Base-by-base conservation (phyloP, 306 rosid species). In the Cucurbita moschata region DNA sequence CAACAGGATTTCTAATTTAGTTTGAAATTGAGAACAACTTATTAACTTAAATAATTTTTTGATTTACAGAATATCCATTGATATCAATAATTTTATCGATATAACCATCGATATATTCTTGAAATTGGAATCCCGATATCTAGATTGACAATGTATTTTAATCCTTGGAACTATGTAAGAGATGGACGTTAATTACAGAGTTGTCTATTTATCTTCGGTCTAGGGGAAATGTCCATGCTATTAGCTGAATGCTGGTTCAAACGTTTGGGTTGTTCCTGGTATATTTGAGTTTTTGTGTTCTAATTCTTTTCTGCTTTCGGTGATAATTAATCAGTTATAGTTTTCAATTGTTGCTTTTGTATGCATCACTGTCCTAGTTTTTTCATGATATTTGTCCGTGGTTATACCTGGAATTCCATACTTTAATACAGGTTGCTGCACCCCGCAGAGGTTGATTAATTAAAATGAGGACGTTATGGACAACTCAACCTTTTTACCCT, bases 381-480 rank as follows among this genome's bases (percentile, higher is more conserved):
- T 69, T 69, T 26, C 58, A 69, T 69, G 46, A 40, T 21, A 55
- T 57, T 23, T 46, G 12, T 55, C 18, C 67, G 42, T 42, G 67
- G 66, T 61, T 55, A 42, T 77, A 82, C 83, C 80, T 75, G 79
- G 92, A 79, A 82, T 85, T 83, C 87, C 84, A 85, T 83, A 85
- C 76, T 82, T 84, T 75, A 79, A 83, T 84, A 88, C 88, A 77
- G 85, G 96, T 82, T 87, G 88, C 88, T 75, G 96, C 81, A 82
- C 87, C 80, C 79, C 72, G 71, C 81, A 69, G 67, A 77, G 76
- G 89, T 88, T 73, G 79, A 84, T 77, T 82, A 79, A 76, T 77
- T 87, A 82, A 70, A 74, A 78, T 73, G 79, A 37, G 78, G 72
- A 73, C 72, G 67, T 58, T 71, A 73, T 72, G 65, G 76, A 66